Evolutionary conservation across 129 eudicot genomes (phyloP).

Genomic region (Flaveria brownii): DNA sequence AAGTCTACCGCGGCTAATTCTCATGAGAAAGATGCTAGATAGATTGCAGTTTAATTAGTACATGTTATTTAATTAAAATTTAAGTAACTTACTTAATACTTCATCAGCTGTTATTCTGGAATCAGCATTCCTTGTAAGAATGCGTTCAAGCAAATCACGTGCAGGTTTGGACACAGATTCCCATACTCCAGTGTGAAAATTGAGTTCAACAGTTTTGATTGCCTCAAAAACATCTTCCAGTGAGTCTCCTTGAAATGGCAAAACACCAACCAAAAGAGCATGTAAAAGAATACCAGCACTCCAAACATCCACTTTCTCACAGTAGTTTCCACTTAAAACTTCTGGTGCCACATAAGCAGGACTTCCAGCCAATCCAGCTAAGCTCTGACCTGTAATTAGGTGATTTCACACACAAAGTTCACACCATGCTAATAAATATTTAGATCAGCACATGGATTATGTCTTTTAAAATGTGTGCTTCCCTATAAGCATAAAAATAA

Average conservation of each 20-base stretch:
- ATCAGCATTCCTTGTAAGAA: constrained; percentile 68
- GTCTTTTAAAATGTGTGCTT: too few relatives aligned
- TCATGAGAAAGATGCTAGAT: background rate
- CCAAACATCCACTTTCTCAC: constrained; percentile 94
- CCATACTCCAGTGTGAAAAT: constrained; percentile 74
- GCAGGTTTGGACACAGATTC: constrained; percentile 87
- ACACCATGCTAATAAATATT: background rate
- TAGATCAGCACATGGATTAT: background rate
- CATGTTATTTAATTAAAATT: background rate
- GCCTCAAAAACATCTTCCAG: constrained; percentile 78
- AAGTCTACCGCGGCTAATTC: background rate
- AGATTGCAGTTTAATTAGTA: background rate
- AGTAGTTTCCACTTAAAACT: constrained; percentile 70
- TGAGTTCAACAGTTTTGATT: constrained; percentile 66
- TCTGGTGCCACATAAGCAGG: constrained; percentile 98
- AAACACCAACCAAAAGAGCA: constrained; percentile 80
- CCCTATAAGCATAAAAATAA: too few relatives aligned
- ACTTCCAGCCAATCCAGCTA: constrained; percentile 92
- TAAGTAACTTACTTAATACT: constrained; percentile 68
- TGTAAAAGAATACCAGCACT: constrained; percentile 97
- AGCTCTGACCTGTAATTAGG: constrained; percentile 72
- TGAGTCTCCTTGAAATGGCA: constrained; percentile 90
- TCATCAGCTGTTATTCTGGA: constrained; percentile 82
- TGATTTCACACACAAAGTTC: background rate
- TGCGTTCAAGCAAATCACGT: constrained; percentile 86